A percentile compares a stretch with the other conserved stretches of the same genome.
phyloP scores from a whole-genome alignment of 108 stramenopile species.

The Parietichytrium sp. region DNA sequence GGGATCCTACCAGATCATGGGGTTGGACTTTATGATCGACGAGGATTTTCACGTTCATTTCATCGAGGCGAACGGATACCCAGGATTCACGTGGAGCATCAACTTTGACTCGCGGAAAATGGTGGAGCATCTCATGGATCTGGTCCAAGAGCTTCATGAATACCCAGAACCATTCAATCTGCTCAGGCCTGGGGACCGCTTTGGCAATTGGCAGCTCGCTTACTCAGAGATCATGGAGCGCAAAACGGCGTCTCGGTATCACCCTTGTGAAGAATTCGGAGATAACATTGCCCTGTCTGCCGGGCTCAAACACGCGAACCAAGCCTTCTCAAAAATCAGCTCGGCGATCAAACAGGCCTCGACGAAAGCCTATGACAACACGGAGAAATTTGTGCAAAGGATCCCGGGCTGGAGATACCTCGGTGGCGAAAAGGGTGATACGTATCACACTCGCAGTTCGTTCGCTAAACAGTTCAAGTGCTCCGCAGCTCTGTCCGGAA shows the following conservation, averaged over 20 bases:
- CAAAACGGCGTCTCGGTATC: not conserved
- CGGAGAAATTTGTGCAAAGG: not conserved
- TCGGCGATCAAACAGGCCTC: not conserved
- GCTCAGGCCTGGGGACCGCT: not conserved
- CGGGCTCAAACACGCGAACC: not conserved
- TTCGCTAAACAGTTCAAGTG: not conserved
- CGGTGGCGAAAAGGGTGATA: not conserved
- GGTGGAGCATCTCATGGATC: slow-evolving; percentile 5
- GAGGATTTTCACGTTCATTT: slow-evolving; percentile 31
- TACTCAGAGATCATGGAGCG: slow-evolving; percentile 10
- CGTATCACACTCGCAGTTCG: not conserved
- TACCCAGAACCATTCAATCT: slow-evolving; percentile 20
- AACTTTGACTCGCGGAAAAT: slow-evolving; percentile 38
- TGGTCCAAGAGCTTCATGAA: not conserved
- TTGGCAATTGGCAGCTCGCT: slow-evolving; percentile 20
- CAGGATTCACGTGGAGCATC: slow-evolving; percentile 40
- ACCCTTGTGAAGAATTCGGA: slow-evolving; percentile 30
- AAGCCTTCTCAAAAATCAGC: slow-evolving; percentile 3
- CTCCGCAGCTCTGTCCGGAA: not conserved
- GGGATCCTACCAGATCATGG: slow-evolving; percentile 38
- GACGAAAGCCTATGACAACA: slow-evolving; percentile 15
- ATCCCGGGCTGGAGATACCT: slow-evolving; percentile 25
- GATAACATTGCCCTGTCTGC: slow-evolving; percentile 2
- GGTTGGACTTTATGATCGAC: slow-evolving; percentile 42
- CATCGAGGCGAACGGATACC: slow-evolving; percentile 42